phyloP scores from a whole-genome alignment of 495 filamentous ascomycete genomes.

The Delitschia confertaspora region DNA sequence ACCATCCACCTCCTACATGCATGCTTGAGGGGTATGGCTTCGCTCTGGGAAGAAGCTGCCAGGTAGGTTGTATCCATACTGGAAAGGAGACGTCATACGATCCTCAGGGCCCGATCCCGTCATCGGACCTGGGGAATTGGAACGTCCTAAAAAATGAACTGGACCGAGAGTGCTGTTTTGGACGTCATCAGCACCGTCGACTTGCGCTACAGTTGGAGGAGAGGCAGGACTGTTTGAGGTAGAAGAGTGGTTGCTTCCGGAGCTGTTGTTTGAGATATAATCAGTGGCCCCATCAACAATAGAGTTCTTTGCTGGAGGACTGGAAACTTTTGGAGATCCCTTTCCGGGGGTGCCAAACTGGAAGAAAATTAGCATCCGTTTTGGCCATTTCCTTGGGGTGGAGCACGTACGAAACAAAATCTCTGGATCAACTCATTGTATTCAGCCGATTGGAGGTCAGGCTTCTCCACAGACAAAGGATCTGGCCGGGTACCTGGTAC shows the following conservation, averaged over 20 bases:
- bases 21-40: slow-evolving; percentile 22
- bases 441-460: slow-evolving; percentile 66
- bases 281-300: slow-evolving; percentile 27
- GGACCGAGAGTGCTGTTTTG: slow-evolving; percentile 6
- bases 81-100: slow-evolving; percentile 25
- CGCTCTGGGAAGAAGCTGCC: slow-evolving; percentile 24
- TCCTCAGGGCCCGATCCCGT: slow-evolving; percentile 29
- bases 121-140: slow-evolving; percentile 31
- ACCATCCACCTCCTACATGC: slow-evolving; percentile 13
- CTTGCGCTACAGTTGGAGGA: slow-evolving; percentile 8
- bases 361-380: slow-evolving; percentile 27
- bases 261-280: slow-evolving; percentile 13
- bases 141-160: slow-evolving; percentile 30
- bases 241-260: slow-evolving; percentile 27
- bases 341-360: slow-evolving; percentile 35
- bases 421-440: slow-evolving; percentile 94
- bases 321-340: slow-evolving; percentile 20
- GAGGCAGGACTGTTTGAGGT: slow-evolving; percentile 26
- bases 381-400: slow-evolving; percentile 18
- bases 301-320: slow-evolving; percentile 17
- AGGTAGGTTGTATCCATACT: slow-evolving; percentile 26
- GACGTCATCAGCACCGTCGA: slow-evolving; percentile 29
- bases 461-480: slow-evolving; percentile 46
- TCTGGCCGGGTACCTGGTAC: slow-evolving; percentile 12
- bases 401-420: slow-evolving; percentile 92